Conservation (phyloP, 768 basidiomycete genomes). For the Suillus variegatus region DNA sequence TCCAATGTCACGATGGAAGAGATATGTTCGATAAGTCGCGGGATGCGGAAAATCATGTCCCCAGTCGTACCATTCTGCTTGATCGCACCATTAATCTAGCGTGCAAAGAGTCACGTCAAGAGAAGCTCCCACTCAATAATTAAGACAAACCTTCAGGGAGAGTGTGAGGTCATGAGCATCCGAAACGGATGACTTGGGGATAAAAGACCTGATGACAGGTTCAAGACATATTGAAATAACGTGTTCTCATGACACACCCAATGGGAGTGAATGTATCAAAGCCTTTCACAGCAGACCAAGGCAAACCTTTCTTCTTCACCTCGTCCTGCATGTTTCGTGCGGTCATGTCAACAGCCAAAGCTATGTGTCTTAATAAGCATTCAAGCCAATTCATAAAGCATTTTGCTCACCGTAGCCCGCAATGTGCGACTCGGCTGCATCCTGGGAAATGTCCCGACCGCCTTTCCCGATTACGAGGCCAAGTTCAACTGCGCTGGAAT, state of each 20-base stretch:
- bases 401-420: slow-evolving; percentile 82
- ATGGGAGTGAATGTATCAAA: slow-evolving; percentile 97
- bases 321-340: slow-evolving; percentile 93
- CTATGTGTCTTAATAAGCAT: slow-evolving; percentile 38
- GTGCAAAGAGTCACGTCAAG: not conserved
- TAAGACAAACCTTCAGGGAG: slow-evolving; percentile 61
- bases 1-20: slow-evolving; percentile 98
- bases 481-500: slow-evolving; percentile 71
- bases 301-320: slow-evolving; percentile 91
- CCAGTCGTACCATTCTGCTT: slow-evolving; percentile 86
- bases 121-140: not conserved
- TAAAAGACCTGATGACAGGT: slow-evolving; percentile 58
- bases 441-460: slow-evolving; percentile 79
- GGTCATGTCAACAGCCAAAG: slow-evolving; percentile 95
- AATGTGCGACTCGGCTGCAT: slow-evolving; percentile 73
- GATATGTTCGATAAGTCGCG: slow-evolving; percentile 83
- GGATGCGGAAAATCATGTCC: slow-evolving; percentile 94
- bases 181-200: slow-evolving; percentile 66
- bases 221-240: slow-evolving; percentile 7
- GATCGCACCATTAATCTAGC: slow-evolving; percentile 76
- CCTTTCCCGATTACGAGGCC: slow-evolving; percentile 92
- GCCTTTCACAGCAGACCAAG: slow-evolving; percentile 96
- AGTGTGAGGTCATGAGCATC: slow-evolving; percentile 80
- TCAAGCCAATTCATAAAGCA: too few relatives aligned
- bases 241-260: slow-evolving; percentile 49